Evolutionary conservation across 768 basidiomycete species (phyloP).

Genomic region (Mycena leptocephala): DNA sequence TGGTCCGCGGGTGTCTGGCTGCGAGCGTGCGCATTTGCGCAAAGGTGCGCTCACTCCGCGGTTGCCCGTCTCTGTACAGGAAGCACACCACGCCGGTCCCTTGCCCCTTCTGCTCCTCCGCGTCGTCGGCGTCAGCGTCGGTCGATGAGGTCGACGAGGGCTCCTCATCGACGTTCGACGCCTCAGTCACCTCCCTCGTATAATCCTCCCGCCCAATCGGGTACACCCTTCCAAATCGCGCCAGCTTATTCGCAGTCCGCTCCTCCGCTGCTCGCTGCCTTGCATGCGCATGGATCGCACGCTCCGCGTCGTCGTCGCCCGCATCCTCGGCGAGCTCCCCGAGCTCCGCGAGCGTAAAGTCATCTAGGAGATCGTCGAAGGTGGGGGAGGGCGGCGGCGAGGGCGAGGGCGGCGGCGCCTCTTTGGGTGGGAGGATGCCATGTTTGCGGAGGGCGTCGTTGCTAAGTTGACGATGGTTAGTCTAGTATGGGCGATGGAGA

Average conservation of each 20-base stretch:
- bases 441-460: constrained; percentile 95
- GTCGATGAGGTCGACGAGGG: too few species aligned
- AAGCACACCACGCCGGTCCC: constrained; percentile 97
- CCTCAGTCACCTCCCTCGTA: constrained; percentile 95
- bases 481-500: background rate
- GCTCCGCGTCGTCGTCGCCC: constrained; percentile 82
- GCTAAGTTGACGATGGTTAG: constrained; percentile 63
- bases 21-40: constrained; percentile 83
- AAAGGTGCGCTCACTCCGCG: constrained; percentile 84
- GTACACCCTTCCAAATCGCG: constrained; percentile 87
- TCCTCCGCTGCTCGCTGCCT: constrained; percentile 78
- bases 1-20: constrained; percentile 89
- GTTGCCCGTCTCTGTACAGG: constrained; percentile 93
- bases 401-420: constrained; percentile 80
- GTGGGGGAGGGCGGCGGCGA: constrained; percentile 86
- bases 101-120: constrained; percentile 69
- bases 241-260: constrained; percentile 63
- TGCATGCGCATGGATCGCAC: constrained; percentile 78
- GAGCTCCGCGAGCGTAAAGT: constrained; percentile 75
- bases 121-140: constrained; percentile 37
- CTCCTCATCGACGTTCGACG: constrained; percentile 75
- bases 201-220: constrained; percentile 96
- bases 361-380: constrained; percentile 77
- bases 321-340: constrained; percentile 82
- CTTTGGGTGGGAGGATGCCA: constrained; percentile 89